These are phyloP conservation scores for Irpex sp. DNA, from an alignment of 1,284 basidiomycete species.

Conservation along the genomic window DNA sequence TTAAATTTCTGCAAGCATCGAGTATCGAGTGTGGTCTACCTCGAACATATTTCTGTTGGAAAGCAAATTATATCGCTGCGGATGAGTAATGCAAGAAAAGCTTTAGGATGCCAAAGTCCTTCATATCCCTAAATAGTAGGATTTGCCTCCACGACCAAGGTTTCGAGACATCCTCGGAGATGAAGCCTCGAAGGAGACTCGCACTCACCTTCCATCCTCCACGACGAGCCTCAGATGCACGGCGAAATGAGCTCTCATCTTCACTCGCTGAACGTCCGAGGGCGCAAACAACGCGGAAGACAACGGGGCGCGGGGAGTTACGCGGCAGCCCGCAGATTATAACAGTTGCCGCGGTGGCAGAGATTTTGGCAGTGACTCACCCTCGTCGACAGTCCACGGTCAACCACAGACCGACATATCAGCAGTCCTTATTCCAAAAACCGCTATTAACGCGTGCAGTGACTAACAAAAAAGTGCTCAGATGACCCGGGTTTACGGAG, in stretches of 20 bases:
- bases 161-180: neutral
- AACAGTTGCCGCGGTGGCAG: neutral
- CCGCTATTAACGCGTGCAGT: neutral
- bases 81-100: no score
- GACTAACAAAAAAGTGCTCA: neutral
- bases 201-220: neutral
- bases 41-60: no score
- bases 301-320: neutral
- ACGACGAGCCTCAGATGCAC: neutral
- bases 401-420: neutral
- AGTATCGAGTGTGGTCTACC: no score
- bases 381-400: neutral
- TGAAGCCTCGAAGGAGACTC: neutral
- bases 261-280: neutral
- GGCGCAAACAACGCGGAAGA: neutral
- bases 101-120: no score
- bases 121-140: neutral
- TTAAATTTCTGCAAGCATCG: neutral
- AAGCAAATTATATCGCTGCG: no score
- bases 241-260: neutral
- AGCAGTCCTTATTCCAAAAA: neutral
- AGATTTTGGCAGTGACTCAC: neutral
- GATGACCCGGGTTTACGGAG: slow-evolving; percentile 1
- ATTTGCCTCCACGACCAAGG: neutral
- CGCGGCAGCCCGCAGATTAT: neutral